These are phyloP conservation scores for Maudiozyma humilis DNA, from an alignment of 1,139 yeast species.

Conservation along the genomic window DNA sequence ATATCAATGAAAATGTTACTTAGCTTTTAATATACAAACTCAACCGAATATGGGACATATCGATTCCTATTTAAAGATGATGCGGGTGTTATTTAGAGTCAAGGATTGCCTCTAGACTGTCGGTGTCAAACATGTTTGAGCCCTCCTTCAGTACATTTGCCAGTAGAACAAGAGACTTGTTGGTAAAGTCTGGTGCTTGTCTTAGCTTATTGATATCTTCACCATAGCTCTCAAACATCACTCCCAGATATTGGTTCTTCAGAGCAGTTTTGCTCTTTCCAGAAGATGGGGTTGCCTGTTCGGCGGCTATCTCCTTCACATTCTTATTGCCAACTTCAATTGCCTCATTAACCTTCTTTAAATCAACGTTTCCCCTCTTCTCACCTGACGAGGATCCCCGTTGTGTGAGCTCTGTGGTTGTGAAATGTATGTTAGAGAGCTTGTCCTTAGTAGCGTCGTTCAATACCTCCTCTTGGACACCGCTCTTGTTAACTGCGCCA, in stretches of 20 bases:
- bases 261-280: conserved; percentile 35
- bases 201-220: conserved; percentile 58
- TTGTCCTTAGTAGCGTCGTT: conserved; percentile 18
- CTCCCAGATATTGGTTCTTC: conserved; percentile 44
- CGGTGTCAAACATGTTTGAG: conserved; percentile 57
- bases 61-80: background rate
- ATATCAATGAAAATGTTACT: too few relatives aligned
- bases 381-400: conserved; percentile 16
- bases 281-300: conserved; percentile 14
- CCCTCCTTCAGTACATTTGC: conserved; percentile 64
- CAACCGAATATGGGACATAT: too few relatives aligned
- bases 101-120: conserved; percentile 37
- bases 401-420: conserved; percentile 25
- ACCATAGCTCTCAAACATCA: conserved; percentile 53
- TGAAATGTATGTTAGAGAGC: conserved; percentile 23
- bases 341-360: conserved; percentile 17
- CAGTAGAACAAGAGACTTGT: conserved; percentile 49
- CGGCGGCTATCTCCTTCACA: conserved; percentile 7
- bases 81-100: conserved; percentile 10
- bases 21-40: too few relatives aligned
- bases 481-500: conserved; percentile 23
- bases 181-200: conserved; percentile 55
- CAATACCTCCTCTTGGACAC: conserved; percentile 13
- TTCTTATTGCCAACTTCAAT: conserved; percentile 16
- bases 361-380: conserved; percentile 13